phyloP scores from a whole-genome alignment of 2,329 filamentous ascomycete species.

The Fusarium haematococcum region DNA sequence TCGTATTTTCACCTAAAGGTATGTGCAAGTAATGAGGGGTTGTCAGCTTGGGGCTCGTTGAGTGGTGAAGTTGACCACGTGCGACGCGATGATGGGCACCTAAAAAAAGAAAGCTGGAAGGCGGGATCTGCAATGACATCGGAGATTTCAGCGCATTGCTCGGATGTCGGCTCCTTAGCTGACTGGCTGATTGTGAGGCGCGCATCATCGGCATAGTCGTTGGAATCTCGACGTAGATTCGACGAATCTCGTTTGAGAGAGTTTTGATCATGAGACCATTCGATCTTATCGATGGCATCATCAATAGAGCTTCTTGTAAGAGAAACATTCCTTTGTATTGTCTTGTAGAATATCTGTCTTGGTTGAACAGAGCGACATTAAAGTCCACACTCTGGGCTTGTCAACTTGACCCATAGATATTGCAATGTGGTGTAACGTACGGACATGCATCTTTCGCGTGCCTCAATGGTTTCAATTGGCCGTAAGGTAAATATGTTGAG shows the following conservation, averaged over 20 bases:
- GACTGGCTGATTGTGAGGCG: background rate
- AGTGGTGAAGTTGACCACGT: background rate
- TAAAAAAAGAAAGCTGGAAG: slow-evolving; percentile 2
- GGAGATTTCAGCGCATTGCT: background rate
- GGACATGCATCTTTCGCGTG: background rate
- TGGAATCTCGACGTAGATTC: background rate
- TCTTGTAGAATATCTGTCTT: background rate
- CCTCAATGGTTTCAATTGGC: background rate
- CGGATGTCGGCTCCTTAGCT: slow-evolving; percentile 4
- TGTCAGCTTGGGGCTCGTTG: background rate
- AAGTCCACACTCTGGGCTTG: background rate
- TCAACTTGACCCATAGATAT: background rate
- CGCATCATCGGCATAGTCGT: background rate
- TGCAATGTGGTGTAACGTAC: background rate
- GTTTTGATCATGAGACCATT: background rate
- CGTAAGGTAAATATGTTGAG: background rate
- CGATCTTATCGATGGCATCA: background rate
- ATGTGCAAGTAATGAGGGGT: slow-evolving; percentile 2
- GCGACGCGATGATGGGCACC: background rate
- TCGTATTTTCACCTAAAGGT: background rate
- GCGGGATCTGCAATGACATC: background rate
- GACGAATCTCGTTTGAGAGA: background rate
- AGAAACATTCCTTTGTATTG: background rate
- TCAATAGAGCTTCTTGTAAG: background rate
- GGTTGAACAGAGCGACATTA: background rate